Conservation (phyloP, 2,329 filamentous ascomycete genomes). For the Cadophora sp. region DNA sequence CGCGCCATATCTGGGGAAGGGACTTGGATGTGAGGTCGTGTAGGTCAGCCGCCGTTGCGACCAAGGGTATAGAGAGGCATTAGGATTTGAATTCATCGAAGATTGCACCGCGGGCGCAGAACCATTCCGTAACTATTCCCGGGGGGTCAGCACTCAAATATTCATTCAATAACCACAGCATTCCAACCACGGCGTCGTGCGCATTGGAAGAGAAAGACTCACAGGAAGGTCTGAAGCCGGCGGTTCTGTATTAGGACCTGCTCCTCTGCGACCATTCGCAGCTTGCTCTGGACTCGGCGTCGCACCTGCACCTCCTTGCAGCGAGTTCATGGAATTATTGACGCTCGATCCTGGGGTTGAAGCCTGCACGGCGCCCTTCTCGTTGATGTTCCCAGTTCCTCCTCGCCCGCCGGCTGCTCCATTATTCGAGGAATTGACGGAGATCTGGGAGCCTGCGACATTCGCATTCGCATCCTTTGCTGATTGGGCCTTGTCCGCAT, state of each 20-base stretch:
- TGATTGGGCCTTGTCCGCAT: constrained; percentile 63
- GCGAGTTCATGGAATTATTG: constrained; percentile 67
- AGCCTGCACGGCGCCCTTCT: constrained; percentile 68
- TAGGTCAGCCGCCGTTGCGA: constrained; percentile 89
- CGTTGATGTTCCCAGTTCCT: constrained; percentile 46
- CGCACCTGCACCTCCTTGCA: constrained; percentile 53
- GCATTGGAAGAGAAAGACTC: constrained; percentile 35
- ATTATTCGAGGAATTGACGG: constrained; percentile 54
- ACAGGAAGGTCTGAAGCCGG: constrained; percentile 49
- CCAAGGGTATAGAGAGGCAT: constrained; percentile 92
- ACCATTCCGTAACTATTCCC: constrained; percentile 61
- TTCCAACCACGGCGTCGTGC: not conserved
- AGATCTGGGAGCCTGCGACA: constrained; percentile 50
- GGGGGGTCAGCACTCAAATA: constrained; percentile 20
- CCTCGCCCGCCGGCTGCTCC: constrained; percentile 38
- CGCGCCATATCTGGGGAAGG: constrained; percentile 95
- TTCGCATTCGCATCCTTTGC: constrained; percentile 29
- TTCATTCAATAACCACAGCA: not conserved
- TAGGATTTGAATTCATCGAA: constrained; percentile 59
- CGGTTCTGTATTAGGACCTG: constrained; percentile 46
- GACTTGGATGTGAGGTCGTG: constrained; percentile 79
- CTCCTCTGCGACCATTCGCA: constrained; percentile 62
- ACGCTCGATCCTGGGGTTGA: constrained; percentile 67
- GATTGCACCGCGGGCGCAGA: constrained; percentile 42
- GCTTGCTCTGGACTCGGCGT: constrained; percentile 49